Percentiles rank a stretch among this genome's conserved stretches.
These are phyloP conservation scores for Fusarium fujikuroi DNA, from an alignment of 2,329 filamentous ascomycete genomes.

Conservation along the genomic window DNA sequence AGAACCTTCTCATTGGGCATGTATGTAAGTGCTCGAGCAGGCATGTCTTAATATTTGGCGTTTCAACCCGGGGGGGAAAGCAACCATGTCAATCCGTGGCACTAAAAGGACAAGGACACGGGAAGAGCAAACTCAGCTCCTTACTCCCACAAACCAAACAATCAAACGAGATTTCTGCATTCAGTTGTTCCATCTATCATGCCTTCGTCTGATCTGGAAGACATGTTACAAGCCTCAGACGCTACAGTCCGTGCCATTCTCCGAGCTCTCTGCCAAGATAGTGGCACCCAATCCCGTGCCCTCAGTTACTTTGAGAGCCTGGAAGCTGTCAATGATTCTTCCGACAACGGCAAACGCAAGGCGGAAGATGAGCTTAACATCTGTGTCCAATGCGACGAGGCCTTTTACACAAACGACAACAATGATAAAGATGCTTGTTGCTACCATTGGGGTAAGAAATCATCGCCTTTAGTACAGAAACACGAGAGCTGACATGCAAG, in stretches of 20 bases:
- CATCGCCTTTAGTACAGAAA: accelerated
- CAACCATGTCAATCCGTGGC: not conserved
- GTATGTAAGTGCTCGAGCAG: not conserved
- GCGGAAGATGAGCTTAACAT: conserved; percentile 7
- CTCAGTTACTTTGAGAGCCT: not conserved
- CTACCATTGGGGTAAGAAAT: conserved; percentile 32
- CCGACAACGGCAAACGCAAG: conserved; percentile 18
- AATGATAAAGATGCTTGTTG: not conserved
- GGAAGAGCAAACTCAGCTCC: conserved; percentile 1
- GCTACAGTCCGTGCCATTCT: conserved; percentile 24
- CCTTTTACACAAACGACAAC: not conserved
- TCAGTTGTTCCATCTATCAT: not conserved
- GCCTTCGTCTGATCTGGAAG: not conserved
- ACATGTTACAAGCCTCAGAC: conserved; percentile 7
- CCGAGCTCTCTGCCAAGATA: conserved; percentile 22
- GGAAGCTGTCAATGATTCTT: not conserved
- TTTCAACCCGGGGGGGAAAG: not conserved
- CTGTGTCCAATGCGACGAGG: conserved; percentile 21
- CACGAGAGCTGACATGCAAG: not conserved
- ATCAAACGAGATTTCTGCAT: not conserved
- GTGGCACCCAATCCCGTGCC: not conserved
- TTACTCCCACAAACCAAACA: not conserved
- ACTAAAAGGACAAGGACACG: not conserved
- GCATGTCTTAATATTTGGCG: conserved; percentile 16
- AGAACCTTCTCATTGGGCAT: not conserved